Base-by-base conservation (phyloP, 345 rosid species). In the Populus euphratica region DNA sequence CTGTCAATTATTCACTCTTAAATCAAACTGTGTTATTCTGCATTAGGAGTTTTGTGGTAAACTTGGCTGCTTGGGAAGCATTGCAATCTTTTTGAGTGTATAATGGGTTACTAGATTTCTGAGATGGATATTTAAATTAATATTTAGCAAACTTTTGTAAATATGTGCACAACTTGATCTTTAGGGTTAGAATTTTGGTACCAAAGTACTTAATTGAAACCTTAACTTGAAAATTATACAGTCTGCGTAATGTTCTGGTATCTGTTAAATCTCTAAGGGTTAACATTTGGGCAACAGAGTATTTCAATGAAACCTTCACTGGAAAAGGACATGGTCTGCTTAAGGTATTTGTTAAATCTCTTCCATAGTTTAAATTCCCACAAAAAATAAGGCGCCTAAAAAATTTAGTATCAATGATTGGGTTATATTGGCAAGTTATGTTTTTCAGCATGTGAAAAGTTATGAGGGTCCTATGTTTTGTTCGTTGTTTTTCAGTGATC, bases 401-500 rank as follows among this genome's bases (percentile, higher is more conserved):
- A 27, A 36, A 23, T 62, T 61, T 39, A 38, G 76, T 10, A 59
- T 39, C 38, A 23, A 38, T 38, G 16, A 21, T 36, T 12, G 35
- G 50, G 25, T 43, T 62, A 8, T 29, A 43, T 39, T 25, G 50
- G 78, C 54, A 38, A 62, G 39, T 49, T 49, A 18, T 47, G 43
- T 11, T 59, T 39, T 12, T 50, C 47, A 54, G 23, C 41, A 25
- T 47, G 44, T 38, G 44, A 68, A 2, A 16, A 14, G 39, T 71
- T 44, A 61, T 49, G 69, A 63, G n/a, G 9, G 1, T 41, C 43
- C 73, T 8, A 25, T 73, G 16, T 23, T 77, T 38, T n/a, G 12
- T 47, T n/a, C 54, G 18, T 63, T 62, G 13, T 77, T 68, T 33
- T 33, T 33, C 5, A 33, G 36, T 36, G 66, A 76, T 78, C 81